Evolutionary conservation across 495 filamentous ascomycete species (phyloP), one percentile per base, ranked within the genome.

Genomic region (Talaromyces nanjingensis): DNA sequence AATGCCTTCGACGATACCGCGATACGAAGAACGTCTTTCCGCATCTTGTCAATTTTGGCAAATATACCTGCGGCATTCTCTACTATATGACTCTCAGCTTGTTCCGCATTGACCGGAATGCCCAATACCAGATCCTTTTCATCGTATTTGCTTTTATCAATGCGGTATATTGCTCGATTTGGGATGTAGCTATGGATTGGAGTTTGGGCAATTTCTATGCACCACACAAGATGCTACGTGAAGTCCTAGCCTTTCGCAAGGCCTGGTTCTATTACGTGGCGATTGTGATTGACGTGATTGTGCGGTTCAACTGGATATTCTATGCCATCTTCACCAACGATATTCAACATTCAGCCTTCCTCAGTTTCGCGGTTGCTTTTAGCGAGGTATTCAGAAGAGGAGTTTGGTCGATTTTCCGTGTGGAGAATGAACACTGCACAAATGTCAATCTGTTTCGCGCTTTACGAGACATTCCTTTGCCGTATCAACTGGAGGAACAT

Each of bases 181-280:
- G 94, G 94, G 94, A 98, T 68, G 69, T 98, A n/a, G 84, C 88
- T 63, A 96, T 97, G 90, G 94, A 98, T 74, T 98, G 93, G 87
- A 92, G 83, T 78, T 79, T 97, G 16, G 81, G 91, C 8, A 91
- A 96, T 66, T 83, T 89, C 1, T 85, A 90, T 58, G 83, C 90
- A 3, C 77, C 81, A 42, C 80, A 89, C 61, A 82, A 79, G 0
- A 85, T 92, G 59, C 83, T 98, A 18, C 86, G 94, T n/a, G 82
- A 90, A 47, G 85, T 86, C n/a, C 82, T 92, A 0, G 91, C 87
- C 1, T 89, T 91, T 72, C 92, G 92, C 66, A 78, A 77, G 6
- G 77, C 82, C 3, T 93, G 88, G 87, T 75, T 87, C 6, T 98
- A 98, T 77, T 97, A 97, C 69, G 72, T 72, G 8, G 88, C 93